A percentile compares a stretch with the other conserved stretches of the same genome.
Conservation (phyloP, 2,329 filamentous ascomycete species). For the Akanthomyces lecanii region DNA sequence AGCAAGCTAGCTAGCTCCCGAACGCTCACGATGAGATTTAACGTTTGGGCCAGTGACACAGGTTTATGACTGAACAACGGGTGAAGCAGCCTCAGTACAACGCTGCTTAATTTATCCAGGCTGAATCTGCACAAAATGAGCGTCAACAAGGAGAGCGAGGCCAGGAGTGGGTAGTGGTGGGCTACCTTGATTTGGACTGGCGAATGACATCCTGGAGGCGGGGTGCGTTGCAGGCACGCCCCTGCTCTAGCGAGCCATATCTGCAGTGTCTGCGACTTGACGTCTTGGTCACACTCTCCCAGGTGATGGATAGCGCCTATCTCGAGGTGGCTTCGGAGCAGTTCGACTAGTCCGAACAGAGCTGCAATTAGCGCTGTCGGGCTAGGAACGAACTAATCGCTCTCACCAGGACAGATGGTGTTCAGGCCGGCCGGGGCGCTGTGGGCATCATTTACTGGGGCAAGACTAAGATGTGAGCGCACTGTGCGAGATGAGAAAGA, state of each 20-base stretch:
- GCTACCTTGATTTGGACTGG: constrained; percentile 11
- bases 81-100: constrained; percentile 9
- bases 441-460: constrained; percentile 12
- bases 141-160: neutral
- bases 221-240: constrained; percentile 9
- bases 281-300: constrained; percentile 10
- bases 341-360: constrained; percentile 4
- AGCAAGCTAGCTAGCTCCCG: neutral
- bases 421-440: constrained; percentile 2
- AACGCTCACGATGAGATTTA: neutral
- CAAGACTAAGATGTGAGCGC: constrained; percentile 12
- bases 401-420: constrained; percentile 14
- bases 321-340: constrained; percentile 14
- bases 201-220: constrained; percentile 4
- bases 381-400: constrained; percentile 14
- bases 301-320: constrained; percentile 14
- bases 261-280: constrained; percentile 11
- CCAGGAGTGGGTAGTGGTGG: neutral
- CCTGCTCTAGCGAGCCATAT: constrained; percentile 2
- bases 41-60: constrained; percentile 4
- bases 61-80: neutral
- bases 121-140: constrained; percentile 13
- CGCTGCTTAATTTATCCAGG: constrained; percentile 10
- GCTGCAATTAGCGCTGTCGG: constrained; percentile 11
- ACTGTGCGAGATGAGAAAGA: constrained; percentile 11